A percentile compares a stretch with the other conserved stretches of the same genome.
These are phyloP conservation scores for Cydonia oblonga DNA, from an alignment of 331 rosid genomes.

Conservation along the genomic window DNA sequence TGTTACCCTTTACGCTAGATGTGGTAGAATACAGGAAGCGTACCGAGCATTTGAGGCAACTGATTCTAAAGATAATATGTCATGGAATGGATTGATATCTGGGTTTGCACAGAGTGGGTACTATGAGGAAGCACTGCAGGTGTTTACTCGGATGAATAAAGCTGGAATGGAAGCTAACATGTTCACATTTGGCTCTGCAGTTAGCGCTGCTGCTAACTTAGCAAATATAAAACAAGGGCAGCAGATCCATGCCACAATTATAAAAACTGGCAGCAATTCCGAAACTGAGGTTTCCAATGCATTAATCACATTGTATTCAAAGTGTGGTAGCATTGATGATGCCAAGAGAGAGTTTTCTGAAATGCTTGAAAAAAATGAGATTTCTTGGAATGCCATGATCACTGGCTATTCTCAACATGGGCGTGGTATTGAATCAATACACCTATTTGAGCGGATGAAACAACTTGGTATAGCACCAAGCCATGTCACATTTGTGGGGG, in stretches of 20 bases:
- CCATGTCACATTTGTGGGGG: slow-evolving; percentile 77
- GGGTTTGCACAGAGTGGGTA: slow-evolving; percentile 74
- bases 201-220: slow-evolving; percentile 71
- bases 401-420: slow-evolving; percentile 90
- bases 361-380: slow-evolving; percentile 55
- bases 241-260: slow-evolving; percentile 68
- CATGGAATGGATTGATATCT: slow-evolving; percentile 82
- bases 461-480: slow-evolving; percentile 42
- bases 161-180: slow-evolving; percentile 48
- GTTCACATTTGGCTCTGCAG: slow-evolving; percentile 73
- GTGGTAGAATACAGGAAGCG: slow-evolving; percentile 61
- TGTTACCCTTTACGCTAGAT: slow-evolving; percentile 73
- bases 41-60: slow-evolving; percentile 51
- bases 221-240: slow-evolving; percentile 55
- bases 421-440: slow-evolving; percentile 50
- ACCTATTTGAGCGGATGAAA: slow-evolving; percentile 66
- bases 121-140: slow-evolving; percentile 66
- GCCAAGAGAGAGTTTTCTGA: slow-evolving; percentile 61
- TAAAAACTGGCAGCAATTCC: slow-evolving; percentile 52
- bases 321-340: slow-evolving; percentile 66
- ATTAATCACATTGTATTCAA: slow-evolving; percentile 67
- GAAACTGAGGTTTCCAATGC: slow-evolving; percentile 86
- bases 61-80: slow-evolving; percentile 44
- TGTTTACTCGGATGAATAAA: slow-evolving; percentile 52
- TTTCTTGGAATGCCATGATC: slow-evolving; percentile 91